These are phyloP conservation scores for Lentinula edodes DNA, from an alignment of 768 basidiomycete genomes.

Conservation along the genomic window DNA sequence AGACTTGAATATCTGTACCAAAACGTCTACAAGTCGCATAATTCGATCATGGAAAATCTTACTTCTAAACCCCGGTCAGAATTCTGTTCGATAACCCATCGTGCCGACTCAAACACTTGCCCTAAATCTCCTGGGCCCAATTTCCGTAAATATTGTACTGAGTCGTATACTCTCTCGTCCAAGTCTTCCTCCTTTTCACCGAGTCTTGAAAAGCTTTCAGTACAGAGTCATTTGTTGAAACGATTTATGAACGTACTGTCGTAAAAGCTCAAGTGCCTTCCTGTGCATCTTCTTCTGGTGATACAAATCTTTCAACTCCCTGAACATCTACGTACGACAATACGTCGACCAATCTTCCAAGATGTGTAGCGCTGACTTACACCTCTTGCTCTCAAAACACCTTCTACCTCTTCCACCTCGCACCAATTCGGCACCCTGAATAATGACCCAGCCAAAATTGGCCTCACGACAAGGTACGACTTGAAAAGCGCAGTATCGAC, in stretches of 20 bases:
- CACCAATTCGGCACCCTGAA: slow-evolving; percentile 96
- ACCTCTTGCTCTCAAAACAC: slow-evolving; percentile 72
- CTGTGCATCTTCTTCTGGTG: slow-evolving; percentile 94
- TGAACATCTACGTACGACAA: slow-evolving; percentile 61
- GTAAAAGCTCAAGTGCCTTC: slow-evolving; percentile 79
- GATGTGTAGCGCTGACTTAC: slow-evolving; percentile 35
- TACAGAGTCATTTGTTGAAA: background rate
- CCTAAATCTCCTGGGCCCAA: slow-evolving; percentile 77
- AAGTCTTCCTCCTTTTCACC: slow-evolving; percentile 72
- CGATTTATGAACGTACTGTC: slow-evolving; percentile 51
- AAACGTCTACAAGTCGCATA: background rate
- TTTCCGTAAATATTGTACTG: slow-evolving; percentile 87
- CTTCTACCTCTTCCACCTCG: slow-evolving; percentile 92
- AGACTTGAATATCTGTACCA: slow-evolving; percentile 81
- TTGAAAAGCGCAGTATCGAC: slow-evolving; percentile 96
- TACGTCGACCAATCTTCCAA: background rate
- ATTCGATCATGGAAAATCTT: background rate
- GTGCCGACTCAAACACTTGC: slow-evolving; percentile 75
- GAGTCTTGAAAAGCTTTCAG: slow-evolving; percentile 42
- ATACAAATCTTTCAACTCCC: slow-evolving; percentile 87
- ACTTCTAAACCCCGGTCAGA: slow-evolving; percentile 75
- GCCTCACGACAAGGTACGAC: slow-evolving; percentile 78
- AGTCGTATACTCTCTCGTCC: slow-evolving; percentile 76
- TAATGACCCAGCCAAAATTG: slow-evolving; percentile 75
- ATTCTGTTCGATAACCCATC: slow-evolving; percentile 82